Evolutionary conservation across 768 basidiomycete genomes (phyloP).

Genomic region (Termitomyces sp.): DNA sequence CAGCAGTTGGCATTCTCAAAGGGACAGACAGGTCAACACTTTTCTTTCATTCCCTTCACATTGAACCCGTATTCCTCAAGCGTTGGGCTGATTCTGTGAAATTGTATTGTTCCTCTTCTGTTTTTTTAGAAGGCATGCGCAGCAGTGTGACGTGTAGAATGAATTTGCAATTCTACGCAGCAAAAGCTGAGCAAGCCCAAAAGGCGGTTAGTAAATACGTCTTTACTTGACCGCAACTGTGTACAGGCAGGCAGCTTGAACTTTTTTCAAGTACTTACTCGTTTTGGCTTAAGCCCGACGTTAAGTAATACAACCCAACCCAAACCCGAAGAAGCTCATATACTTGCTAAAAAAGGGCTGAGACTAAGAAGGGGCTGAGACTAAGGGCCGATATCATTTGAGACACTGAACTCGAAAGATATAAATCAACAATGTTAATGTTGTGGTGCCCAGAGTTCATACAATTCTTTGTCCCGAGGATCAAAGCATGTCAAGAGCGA

Average conservation of each 20-base stretch:
- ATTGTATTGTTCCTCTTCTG: too few relatives aligned
- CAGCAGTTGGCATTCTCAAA: too few relatives aligned
- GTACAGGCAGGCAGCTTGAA: neutral
- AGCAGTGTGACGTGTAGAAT: too few relatives aligned
- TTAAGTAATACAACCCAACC: neutral
- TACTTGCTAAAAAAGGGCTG: neutral
- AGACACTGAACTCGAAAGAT: neutral
- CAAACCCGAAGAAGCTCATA: neutral
- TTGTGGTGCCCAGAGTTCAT: slow-evolving; percentile 70
- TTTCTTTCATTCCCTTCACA: too few relatives aligned
- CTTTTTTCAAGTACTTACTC: neutral
- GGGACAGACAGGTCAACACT: too few relatives aligned
- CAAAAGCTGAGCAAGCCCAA: too few relatives aligned
- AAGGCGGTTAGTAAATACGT: too few relatives aligned
- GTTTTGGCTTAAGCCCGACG: neutral
- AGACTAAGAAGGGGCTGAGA: neutral
- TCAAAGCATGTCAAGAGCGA: slow-evolving; percentile 72
- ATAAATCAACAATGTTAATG: slow-evolving; percentile 15
- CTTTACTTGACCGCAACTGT: too few relatives aligned
- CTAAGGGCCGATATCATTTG: neutral
- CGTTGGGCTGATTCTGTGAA: too few relatives aligned
- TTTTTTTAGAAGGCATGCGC: too few relatives aligned
- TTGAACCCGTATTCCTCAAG: too few relatives aligned
- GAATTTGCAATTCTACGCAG: too few relatives aligned
- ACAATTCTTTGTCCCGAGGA: slow-evolving; percentile 68